Evolutionary conservation across 768 basidiomycete genomes (phyloP).

Genomic region (Myochromella boudieri): DNA sequence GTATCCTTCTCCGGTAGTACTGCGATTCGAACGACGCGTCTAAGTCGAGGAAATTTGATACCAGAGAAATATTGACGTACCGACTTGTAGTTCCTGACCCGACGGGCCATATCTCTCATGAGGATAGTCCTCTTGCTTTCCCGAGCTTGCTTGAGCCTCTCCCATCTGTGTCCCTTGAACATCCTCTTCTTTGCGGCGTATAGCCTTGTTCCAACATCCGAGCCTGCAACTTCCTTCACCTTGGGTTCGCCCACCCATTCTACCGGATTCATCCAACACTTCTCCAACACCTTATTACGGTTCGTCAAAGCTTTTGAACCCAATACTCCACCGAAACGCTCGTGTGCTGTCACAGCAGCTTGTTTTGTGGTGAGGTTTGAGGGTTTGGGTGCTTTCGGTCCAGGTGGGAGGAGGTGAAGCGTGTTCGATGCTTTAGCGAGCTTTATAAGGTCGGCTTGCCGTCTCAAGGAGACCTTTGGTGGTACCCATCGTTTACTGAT

Average conservation of each 20-base stretch:
- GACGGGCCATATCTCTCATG: conserved; percentile 68
- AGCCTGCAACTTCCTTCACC: conserved; percentile 43
- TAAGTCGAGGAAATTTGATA: not conserved
- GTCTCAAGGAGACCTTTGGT: conserved; percentile 69
- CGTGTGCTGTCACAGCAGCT: conserved; percentile 3
- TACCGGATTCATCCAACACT: conserved; percentile 31
- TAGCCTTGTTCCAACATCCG: conserved; percentile 58
- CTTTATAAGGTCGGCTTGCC: conserved; percentile 79
- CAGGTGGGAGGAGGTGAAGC: conserved; percentile 64
- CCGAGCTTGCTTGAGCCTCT: conserved; percentile 53
- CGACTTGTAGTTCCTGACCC: conserved; percentile 64
- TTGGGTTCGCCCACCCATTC: conserved; percentile 47
- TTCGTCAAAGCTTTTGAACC: conserved; percentile 7
- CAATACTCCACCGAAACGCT: conserved; percentile 5
- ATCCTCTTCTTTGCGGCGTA: conserved; percentile 79
- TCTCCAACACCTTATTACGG: conserved; percentile 10
- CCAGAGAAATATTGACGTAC: conserved; percentile 35
- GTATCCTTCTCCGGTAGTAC: conserved; percentile 51
- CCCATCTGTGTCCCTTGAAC: conserved; percentile 95
- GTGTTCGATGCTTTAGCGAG: conserved; percentile 55
- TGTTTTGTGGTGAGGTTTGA: conserved; percentile 1
- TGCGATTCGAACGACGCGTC: conserved; percentile 19
- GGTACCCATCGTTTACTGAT: conserved; percentile 66
- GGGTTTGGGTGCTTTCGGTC: conserved; percentile 47
- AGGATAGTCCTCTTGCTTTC: conserved; percentile 50